phyloP scores from a whole-genome alignment of 345 rosid species.

The Salix viminalis region DNA sequence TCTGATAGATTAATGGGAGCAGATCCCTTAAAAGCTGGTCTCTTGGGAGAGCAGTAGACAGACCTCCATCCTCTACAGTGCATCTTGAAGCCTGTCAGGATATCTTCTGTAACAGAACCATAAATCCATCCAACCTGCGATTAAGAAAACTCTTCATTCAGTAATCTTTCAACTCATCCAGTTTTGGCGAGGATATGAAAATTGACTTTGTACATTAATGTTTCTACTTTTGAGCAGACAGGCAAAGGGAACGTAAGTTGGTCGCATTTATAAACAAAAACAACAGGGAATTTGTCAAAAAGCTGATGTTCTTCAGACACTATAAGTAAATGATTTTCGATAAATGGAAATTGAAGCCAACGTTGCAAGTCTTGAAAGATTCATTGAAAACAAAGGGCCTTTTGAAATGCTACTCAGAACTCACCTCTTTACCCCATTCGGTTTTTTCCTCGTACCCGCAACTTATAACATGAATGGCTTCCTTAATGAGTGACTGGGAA shows the following conservation, averaged over 20 bases:
- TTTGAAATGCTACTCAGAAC: not conserved
- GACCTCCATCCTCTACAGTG: constrained; percentile 99
- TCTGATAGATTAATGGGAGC: constrained; percentile 95
- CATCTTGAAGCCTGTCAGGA: constrained; percentile 88
- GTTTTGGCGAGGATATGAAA: not conserved
- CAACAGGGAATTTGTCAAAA: too few relatives aligned
- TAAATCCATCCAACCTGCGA: constrained; percentile 94
- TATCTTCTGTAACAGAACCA: constrained; percentile 89
- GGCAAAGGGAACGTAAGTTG: too few relatives aligned
- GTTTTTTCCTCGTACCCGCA: constrained; percentile 92
- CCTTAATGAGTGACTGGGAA: constrained; percentile 66
- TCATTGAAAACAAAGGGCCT: not conserved
- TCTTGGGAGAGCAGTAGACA: constrained; percentile 73
- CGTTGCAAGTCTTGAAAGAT: too few relatives aligned
- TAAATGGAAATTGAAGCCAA: not conserved
- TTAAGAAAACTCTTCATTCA: not conserved
- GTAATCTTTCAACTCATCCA: not conserved
- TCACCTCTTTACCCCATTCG: constrained; percentile 98
- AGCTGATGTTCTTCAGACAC: too few relatives aligned
- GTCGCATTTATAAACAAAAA: too few relatives aligned
- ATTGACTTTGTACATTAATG: not conserved
- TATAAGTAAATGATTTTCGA: too few relatives aligned
- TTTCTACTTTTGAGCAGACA: too few relatives aligned
- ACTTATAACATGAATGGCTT: constrained; percentile 96
- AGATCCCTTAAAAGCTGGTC: constrained; percentile 89